Evolutionary conservation across 495 filamentous ascomycete species (phyloP).

Genomic region (Recurvomyces mirabilis): DNA sequence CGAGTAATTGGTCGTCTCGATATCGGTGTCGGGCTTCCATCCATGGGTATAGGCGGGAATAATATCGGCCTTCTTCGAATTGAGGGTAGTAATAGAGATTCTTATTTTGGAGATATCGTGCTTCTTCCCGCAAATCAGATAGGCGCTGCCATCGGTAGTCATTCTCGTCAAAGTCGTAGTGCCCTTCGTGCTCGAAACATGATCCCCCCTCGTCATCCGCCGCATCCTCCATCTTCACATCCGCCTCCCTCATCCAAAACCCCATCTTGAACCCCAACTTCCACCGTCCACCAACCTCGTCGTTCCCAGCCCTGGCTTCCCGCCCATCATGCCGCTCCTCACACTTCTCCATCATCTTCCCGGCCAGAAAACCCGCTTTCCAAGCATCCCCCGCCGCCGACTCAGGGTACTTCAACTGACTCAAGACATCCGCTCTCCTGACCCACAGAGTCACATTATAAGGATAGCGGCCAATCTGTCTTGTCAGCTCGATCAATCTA

Average conservation of each 20-base stretch:
- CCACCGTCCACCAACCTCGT: too few species aligned
- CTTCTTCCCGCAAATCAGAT: not conserved
- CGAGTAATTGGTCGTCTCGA: conserved; percentile 3
- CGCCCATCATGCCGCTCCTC: too few species aligned
- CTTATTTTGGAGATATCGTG: not conserved
- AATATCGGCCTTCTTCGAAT: conserved; percentile 4
- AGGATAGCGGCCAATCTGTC: conserved; percentile 1
- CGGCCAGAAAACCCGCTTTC: conserved; percentile 9
- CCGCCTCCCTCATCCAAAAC: conserved; percentile 19
- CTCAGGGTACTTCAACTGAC: conserved; percentile 17
- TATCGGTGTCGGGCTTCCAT: conserved; percentile 1
- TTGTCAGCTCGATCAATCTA: conserved; percentile 1
- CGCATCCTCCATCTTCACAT: not conserved
- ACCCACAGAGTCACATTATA: conserved; percentile 13
- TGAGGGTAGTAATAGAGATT: conserved; percentile 4
- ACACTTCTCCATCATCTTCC: not conserved
- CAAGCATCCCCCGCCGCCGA: conserved; percentile 20
- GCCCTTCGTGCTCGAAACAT: not conserved
- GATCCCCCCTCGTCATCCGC: not conserved
- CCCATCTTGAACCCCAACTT: conserved; percentile 12
- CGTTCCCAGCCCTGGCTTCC: too few species aligned
- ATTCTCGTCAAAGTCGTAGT: not conserved
- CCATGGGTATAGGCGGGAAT: conserved; percentile 13
- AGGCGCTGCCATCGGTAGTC: too few species aligned
- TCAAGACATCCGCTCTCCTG: not conserved